Base-by-base conservation (phyloP, 345 rosid genomes). In the Dipteronia dyeriana region DNA sequence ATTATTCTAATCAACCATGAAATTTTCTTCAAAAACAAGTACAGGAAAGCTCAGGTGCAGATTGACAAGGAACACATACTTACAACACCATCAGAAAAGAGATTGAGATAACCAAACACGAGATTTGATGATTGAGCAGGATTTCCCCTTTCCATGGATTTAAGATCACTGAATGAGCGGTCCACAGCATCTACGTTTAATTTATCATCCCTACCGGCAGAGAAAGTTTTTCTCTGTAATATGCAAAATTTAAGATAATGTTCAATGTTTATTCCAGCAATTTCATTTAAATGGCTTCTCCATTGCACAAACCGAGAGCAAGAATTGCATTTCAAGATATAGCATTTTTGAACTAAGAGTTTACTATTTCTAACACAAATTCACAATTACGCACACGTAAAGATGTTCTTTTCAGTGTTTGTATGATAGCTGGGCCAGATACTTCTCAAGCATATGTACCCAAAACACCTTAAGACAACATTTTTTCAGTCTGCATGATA, bases 1-100 rank as follows among this genome's bases (percentile, higher is more conserved):
- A 41, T 56, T 25, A 31, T 26, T 45, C 14, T n/a, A 66, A 75
- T 49, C 39, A 66, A 38, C 4, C 38, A 54, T 38, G 22, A 66
- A 66, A 67, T 53, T 26, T 47, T 23, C 71, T 31, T 54, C 62
- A 47, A 5, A 41, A n/a, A 17, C 41, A 54, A 77, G 71, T 47
- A 63, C 62, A 34, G 57, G 13, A 75, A 65, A 75, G 26, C 53
- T 59, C 76, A 75, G 71, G 11, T 34, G 70, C 59, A 25, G 68
- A 75, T 59, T 20, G 49, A 71, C 41, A 43, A 77, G 76, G 78
- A 77, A 76, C 57, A 78, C 85, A 73, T 86, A 87, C 99, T 90
- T 92, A 96, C 99, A 83, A 96, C 95, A 77, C 98, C 98, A 87
- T 96, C 99, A 80, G 99, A 96, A 86, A 96, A 90, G 71, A 96